Evolutionary conservation across 2,329 filamentous ascomycete genomes (phyloP), one percentile per base, ranked within the genome.

Genomic region (Apiospora aurea): DNA sequence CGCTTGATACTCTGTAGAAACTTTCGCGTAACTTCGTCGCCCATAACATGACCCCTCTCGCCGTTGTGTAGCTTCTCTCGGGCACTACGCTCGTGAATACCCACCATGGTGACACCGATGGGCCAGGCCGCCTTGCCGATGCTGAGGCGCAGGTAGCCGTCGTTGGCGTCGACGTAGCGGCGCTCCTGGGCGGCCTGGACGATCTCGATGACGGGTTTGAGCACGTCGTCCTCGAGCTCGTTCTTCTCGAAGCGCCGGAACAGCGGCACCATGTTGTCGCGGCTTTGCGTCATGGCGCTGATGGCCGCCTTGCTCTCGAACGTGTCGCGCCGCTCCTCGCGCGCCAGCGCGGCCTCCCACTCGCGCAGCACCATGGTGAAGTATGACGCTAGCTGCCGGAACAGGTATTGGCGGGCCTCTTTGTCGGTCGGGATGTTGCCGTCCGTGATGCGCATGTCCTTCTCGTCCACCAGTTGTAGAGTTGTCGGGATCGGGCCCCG

Each of bases 91-190:
- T 98, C 96, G 89, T 99, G 96, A 78, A 99, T 99, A 87, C 96
- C 96, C 79, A 99, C 96, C 96, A 98, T 99, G 81, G 96, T 99
- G 51, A 99, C 96, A 83, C 96, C 96, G 79, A 99, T 99, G 34
- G 96, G 96, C 96, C 96, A 99, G 21, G 96, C 96, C 76, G 95
- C 95, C 85, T 97, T 97, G 75, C 95, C 95, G 79, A 99, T 99
- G 81, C 94, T 97, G 71, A 99, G 86, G 70, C 94, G 89, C 73
- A 99, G 86, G 82, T 99, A 99, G 0, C 94, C 95, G 81, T 99
- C 94, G 80, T 98, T 98, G 46, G 96, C 96, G 83, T 98, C 94
- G 67, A 99, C 96, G 80, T 99, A 99, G 74, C 94, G 90, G 73
- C 95, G 89, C 80, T 95, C 92, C 83, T 99, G 96, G 4, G 96